Evolutionary conservation across 495 filamentous ascomycete species (phyloP), one percentile per base, ranked within the genome.

Genomic region (Neurospora sp.): DNA sequence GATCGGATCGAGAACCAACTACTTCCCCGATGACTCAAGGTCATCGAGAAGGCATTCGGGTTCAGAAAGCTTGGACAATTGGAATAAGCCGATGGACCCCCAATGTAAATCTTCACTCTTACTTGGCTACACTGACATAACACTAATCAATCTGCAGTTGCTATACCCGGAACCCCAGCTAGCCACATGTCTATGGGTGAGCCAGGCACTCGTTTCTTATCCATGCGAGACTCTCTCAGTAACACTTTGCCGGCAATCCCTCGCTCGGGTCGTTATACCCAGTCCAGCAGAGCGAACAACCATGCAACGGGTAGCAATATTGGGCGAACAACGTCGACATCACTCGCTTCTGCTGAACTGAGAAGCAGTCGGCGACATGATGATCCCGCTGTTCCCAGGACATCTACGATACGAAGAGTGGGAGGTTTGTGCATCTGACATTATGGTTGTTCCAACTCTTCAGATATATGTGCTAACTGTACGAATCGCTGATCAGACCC

Each of bases 71-170:
- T n/a, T 71, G 14, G 40, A 20, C 5, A 14, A 39, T 12, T 74
- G 69, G 71, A 73, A 70, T 45, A 74, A 71, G 20, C 61, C 71
- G n/a, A 20, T 39, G 22, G 59, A 31, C 3, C 39, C 73, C 14
- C 73, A 73, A 38, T 39, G 75, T 76, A 41, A n/a, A 42, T 39
- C 22, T 71, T 53, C 18, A 39, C 8, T 16, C 39, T 47, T 22
- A n/a, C 42, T 31, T 22, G 4, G 8, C 8, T 41, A 47, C 39
- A 59, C 18, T 53, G 22, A 45, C 9, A 71, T 12, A 22, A 12
- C 8, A 53, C 22, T 71, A 16, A 45, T 12, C 2, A 18, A 9
- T 65, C 14, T 35, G 12, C 53, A 65, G 53, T 35, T 65, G 27
- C 27, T 31, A 16, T 65, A 18, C 53, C 27, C 8, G 53, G 27